Conservation (phyloP, 2,329 filamentous ascomycete species). For the Sporothrix mexicana region DNA sequence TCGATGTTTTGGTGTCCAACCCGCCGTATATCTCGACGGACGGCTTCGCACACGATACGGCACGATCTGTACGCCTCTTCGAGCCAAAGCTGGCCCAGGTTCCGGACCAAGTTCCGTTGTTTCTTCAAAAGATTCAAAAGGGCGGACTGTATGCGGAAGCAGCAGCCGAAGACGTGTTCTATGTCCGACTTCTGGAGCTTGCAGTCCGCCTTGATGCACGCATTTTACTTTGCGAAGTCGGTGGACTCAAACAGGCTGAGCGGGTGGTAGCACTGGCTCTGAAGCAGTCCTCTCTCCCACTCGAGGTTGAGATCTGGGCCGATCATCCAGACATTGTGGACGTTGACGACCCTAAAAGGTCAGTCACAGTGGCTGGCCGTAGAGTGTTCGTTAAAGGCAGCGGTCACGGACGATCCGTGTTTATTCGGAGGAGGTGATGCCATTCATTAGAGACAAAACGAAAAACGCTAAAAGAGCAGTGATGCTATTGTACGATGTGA, state of each 20-base stretch:
- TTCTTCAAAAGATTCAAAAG: not conserved
- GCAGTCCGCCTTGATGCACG: constrained; percentile 57
- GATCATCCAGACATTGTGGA: constrained; percentile 62
- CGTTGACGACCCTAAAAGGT: constrained; percentile 37
- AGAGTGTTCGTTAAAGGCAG: constrained; percentile 52
- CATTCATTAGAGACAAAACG: not conserved
- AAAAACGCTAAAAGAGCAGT: not conserved
- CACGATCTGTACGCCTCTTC: constrained; percentile 76
- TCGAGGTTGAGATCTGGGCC: constrained; percentile 70
- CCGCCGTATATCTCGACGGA: constrained; percentile 83
- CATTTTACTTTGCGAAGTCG: constrained; percentile 72
- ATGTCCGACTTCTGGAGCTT: constrained; percentile 66
- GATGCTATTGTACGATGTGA: constrained; percentile 16
- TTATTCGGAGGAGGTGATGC: constrained; percentile 39
- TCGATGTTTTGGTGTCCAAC: constrained; percentile 80
- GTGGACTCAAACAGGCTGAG: constrained; percentile 69
- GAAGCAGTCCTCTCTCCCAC: constrained; percentile 38
- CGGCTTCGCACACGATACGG: constrained; percentile 67
- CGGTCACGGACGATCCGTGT: constrained; percentile 56
- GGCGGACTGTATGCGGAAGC: not conserved
- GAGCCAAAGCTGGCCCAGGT: constrained; percentile 85
- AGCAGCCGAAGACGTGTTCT: constrained; percentile 64
- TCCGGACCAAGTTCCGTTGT: constrained; percentile 43
- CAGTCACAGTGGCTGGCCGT: constrained; percentile 39
- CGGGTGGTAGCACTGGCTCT: constrained; percentile 63